Conservation (phyloP, 2,329 filamentous ascomycete species). For the Lecanicillium sp. region DNA sequence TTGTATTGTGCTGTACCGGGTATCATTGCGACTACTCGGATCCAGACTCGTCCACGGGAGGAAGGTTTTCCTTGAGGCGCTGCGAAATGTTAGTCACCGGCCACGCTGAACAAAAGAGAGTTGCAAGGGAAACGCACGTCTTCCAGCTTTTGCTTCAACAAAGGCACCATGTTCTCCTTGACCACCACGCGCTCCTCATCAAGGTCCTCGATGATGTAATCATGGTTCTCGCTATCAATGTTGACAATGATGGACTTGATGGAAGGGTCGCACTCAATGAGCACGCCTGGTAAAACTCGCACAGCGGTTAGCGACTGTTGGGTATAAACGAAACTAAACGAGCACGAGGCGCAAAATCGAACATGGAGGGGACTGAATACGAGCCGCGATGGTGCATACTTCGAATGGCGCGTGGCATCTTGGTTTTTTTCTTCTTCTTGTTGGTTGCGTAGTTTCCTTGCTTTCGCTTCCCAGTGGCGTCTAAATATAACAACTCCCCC, state of each 20-base stretch:
- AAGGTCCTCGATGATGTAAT: slow-evolving; percentile 72
- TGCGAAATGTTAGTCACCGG: slow-evolving; percentile 14
- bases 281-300: slow-evolving; percentile 43
- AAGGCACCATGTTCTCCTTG: slow-evolving; percentile 63
- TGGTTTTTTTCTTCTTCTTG: no score
- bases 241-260: slow-evolving; percentile 80
- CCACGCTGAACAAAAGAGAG: not conserved
- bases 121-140: slow-evolving; percentile 41
- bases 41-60: slow-evolving; percentile 43
- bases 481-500: no score
- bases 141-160: slow-evolving; percentile 62
- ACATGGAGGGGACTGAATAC: slow-evolving; percentile 6
- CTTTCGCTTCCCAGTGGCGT: no score
- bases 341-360: no score
- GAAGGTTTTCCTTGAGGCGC: slow-evolving; percentile 45
- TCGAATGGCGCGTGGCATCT: slow-evolving; percentile 50
- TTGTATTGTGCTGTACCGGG: slow-evolving; percentile 8
- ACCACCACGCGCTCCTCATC: slow-evolving; percentile 70
- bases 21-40: slow-evolving; percentile 34
- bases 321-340: not conserved
- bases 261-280: slow-evolving; percentile 77
- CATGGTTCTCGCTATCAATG: slow-evolving; percentile 62
- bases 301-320: not conserved
- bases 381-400: slow-evolving; percentile 24
- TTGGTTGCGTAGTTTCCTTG: no score